Base-by-base conservation (phyloP, 805 yeast genomes). In the Nakazawaea molendinolei region DNA sequence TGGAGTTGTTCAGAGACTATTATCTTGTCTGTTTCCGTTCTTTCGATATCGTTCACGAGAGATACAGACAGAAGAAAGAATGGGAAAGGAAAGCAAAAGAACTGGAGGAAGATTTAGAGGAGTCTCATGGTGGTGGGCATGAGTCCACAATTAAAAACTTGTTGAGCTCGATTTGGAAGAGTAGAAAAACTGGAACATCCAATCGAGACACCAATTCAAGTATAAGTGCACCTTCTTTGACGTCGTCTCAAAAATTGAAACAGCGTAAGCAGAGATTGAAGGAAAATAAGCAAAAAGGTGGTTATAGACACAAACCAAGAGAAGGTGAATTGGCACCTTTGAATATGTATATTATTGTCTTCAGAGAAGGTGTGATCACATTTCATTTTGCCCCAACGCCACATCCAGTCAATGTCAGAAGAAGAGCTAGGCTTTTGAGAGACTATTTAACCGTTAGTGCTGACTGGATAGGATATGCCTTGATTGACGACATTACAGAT, bases 391-490 rank as follows among this genome's bases (percentile, higher is more conserved):
- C 86, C 8, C 90, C 96, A 9, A 86, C 97, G 0, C 95, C 96
- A 3, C 98, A 92, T 57, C 95, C 97, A 0, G 84, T 87, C 33
- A 92, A 92, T 52, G 98, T 92, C 22, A 74, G 98, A 47, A 72
- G 97, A 55, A 75, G 98, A 55, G 95, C 95, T 0, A 69, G 98
- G 39, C 62, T 92, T 44, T 67, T 90, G 44, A 70, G 80, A 43
- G 98, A 92, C 55, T 90, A 89, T 52, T 64, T 92, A 43, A 86
- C 85, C 2, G 95, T 92, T 5, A 76, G 90, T 3, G 77, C 97
- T 0, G 97, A 92, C 56, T 92, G 98, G 98, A 81, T 92, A 31
- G 90, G 96, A 1, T 92, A 92, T 60, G 97, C 97, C 0, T 62
- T 92, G 44, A 86, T 92, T 48, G 98, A 92, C 63, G 97, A 92